phyloP scores from a whole-genome alignment of 106 monocot genomes.

The Amphibolis antarctica region DNA sequence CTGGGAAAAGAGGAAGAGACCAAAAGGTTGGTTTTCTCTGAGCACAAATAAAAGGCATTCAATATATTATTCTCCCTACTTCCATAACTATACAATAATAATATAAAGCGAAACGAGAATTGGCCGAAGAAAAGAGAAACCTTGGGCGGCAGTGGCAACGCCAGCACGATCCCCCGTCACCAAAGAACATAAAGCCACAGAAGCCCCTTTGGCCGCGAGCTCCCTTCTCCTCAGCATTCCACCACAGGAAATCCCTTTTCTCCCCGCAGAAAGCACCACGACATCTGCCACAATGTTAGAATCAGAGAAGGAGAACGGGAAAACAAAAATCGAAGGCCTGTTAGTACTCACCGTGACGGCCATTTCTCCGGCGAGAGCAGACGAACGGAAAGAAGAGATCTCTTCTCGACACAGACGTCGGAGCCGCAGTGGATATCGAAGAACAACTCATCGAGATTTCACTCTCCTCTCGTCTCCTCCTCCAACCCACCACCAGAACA shows the following conservation, averaged over 20 bases:
- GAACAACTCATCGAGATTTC: neutral
- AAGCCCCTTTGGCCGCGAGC: neutral
- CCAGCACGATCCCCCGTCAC: slow-evolving; percentile 17
- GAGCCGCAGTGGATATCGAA: neutral
- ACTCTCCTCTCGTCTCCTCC: neutral
- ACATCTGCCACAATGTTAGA: neutral
- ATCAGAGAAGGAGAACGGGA: neutral
- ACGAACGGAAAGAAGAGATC: neutral
- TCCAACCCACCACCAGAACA: too few relatives aligned
- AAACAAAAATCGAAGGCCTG: neutral
- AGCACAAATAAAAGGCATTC: too few relatives aligned
- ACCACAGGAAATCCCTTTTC: slow-evolving; percentile 1
- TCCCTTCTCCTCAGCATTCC: slow-evolving; percentile 5
- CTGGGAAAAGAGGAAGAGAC: too few relatives aligned
- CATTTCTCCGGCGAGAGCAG: neutral
- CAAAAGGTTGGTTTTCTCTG: too few relatives aligned
- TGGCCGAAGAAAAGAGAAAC: slow-evolving; percentile 7
- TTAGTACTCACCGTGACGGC: neutral
- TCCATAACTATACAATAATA: neutral
- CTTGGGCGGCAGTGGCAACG: slow-evolving; percentile 46
- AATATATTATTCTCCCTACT: too few relatives aligned
- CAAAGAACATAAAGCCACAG: slow-evolving; percentile 40
- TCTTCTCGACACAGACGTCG: neutral
- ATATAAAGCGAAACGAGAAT: neutral
- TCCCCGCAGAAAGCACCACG: neutral